Evolutionary conservation across 1,284 basidiomycete species (phyloP).

Genomic region (Marasmius sp.): DNA sequence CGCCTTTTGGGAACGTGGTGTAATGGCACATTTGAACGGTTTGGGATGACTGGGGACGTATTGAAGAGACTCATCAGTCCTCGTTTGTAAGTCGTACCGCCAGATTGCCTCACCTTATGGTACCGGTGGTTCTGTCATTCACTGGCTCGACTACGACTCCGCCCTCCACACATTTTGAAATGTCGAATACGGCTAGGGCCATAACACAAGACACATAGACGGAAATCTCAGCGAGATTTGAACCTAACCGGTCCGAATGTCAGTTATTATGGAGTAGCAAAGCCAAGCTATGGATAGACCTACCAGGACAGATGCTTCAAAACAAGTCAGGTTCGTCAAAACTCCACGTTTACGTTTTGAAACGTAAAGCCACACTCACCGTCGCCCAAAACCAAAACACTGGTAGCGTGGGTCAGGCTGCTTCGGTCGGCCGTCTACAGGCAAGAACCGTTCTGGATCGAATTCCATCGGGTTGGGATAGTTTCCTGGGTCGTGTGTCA

Average conservation of each 20-base stretch:
- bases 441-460: constrained; percentile 46
- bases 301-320: constrained; percentile 56
- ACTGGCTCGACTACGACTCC: constrained; percentile 47
- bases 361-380: constrained; percentile 33
- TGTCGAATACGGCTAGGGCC: constrained; percentile 53
- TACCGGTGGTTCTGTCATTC: constrained; percentile 53
- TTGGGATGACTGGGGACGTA: constrained; percentile 50
- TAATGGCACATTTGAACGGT: constrained; percentile 59
- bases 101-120: constrained; percentile 46
- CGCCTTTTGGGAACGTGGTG: constrained; percentile 55
- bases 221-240: constrained; percentile 57
- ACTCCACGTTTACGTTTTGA: not conserved
- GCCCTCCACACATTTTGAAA: constrained; percentile 44
- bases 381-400: constrained; percentile 49
- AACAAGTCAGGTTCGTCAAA: not conserved
- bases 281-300: constrained; percentile 3
- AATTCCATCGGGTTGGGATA: constrained; percentile 48
- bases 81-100: no score
- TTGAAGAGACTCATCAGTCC: no score
- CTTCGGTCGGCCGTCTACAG: constrained; percentile 33
- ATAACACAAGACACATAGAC: constrained; percentile 55
- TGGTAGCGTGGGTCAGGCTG: constrained; percentile 52
- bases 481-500: constrained; percentile 45
- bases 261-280: constrained; percentile 3
- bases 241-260: constrained; percentile 30